A percentile compares a stretch with the other conserved stretches of the same genome.
phyloP scores from a whole-genome alignment of 805 yeast genomes.

The Ogataea methanolica region DNA sequence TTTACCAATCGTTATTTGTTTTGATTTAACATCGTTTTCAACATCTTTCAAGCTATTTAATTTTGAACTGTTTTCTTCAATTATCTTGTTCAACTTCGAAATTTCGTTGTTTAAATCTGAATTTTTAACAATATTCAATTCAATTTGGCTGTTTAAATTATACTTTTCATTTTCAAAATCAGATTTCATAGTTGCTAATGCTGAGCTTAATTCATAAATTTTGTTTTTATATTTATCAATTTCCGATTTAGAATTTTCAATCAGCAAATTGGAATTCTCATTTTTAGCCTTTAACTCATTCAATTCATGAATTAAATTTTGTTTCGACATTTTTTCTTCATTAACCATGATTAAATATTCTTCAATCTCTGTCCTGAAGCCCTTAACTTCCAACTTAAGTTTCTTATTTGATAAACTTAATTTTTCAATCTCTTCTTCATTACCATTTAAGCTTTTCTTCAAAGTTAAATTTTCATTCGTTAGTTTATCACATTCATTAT shows the following conservation, averaged over 20 bases:
- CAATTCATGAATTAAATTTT: constrained; percentile 41
- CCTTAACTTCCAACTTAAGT: constrained; percentile 32
- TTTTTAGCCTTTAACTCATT: constrained; percentile 27
- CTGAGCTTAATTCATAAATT: constrained; percentile 10
- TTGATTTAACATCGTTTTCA: constrained; percentile 58
- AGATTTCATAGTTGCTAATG: constrained; percentile 5
- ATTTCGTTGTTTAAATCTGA: constrained; percentile 19
- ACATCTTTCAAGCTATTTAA: constrained; percentile 30
- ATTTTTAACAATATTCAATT: constrained; percentile 15
- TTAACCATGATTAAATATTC: constrained; percentile 32
- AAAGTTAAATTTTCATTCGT: constrained; percentile 34
- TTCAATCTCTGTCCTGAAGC: constrained; percentile 32
- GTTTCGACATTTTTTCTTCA: constrained; percentile 40
- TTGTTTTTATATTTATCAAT: constrained; percentile 20
- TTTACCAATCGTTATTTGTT: constrained; percentile 80
- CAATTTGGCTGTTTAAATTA: constrained; percentile 20
- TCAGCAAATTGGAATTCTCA: constrained; percentile 20
- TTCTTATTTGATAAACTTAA: constrained; percentile 36
- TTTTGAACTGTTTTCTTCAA: constrained; percentile 17
- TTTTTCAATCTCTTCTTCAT: constrained; percentile 37
- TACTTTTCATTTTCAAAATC: constrained; percentile 21
- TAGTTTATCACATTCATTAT: constrained; percentile 50
- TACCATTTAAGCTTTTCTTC: constrained; percentile 34
- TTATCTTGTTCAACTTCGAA: constrained; percentile 1
- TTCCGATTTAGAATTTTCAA: constrained; percentile 24